A percentile compares a stretch with the other conserved stretches of the same genome.
phyloP scores from a whole-genome alignment of 202 grass and related monocot genomes.

The Schoenoplectus tabernaemontani region DNA sequence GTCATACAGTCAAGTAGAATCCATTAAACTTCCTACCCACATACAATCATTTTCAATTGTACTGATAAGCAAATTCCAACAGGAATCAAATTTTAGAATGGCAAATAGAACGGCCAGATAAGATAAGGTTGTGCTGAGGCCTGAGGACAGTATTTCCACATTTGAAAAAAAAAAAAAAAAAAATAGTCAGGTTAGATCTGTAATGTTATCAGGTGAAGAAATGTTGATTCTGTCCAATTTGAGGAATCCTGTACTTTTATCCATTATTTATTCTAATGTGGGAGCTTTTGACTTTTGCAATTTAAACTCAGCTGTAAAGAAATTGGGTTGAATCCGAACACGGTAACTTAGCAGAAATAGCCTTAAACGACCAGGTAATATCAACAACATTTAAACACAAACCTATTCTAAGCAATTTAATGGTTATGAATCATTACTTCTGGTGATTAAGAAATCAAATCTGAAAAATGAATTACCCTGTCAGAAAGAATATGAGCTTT shows the following conservation, averaged over 20 bases:
- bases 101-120: not conserved
- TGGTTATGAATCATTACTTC: not conserved
- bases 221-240: not conserved
- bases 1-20: not conserved
- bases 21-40: not conserved
- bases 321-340: not conserved
- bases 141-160: not conserved
- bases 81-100: not conserved
- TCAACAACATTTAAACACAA: not conserved
- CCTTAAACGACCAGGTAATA: not conserved
- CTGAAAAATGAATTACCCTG: constrained; percentile 24
- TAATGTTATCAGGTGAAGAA: not conserved
- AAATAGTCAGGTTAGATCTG: not conserved
- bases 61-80: not conserved
- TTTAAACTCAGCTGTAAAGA: not conserved
- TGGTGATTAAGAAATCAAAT: not conserved
- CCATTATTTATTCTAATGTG: not conserved
- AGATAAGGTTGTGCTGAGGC: not conserved
- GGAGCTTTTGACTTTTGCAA: not conserved
- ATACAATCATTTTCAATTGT: not conserved
- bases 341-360: not conserved
- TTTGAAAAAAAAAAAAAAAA: not conserved
- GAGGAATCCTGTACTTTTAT: not conserved
- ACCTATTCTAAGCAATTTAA: not conserved
- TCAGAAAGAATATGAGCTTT: constrained; percentile 72